These are phyloP conservation scores for Rhizopogon rudus DNA, from an alignment of 768 basidiomycete species.

Conservation along the genomic window DNA sequence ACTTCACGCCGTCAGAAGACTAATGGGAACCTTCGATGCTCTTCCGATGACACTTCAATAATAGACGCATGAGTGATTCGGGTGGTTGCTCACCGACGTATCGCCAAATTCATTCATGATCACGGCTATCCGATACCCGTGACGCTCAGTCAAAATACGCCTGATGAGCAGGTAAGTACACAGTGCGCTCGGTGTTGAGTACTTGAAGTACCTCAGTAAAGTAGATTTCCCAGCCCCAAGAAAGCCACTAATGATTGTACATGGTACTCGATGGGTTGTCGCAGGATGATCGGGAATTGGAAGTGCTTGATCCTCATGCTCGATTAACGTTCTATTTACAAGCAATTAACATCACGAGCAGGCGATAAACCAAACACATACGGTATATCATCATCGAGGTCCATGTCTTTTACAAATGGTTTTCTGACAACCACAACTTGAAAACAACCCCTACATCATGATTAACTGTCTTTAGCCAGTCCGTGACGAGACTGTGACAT, in stretches of 20 bases:
- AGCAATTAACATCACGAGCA: background rate
- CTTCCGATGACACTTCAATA: conserved; percentile 32
- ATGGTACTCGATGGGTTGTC: conserved; percentile 52
- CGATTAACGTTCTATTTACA: conserved; percentile 27
- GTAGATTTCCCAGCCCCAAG: conserved; percentile 95
- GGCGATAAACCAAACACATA: conserved; percentile 24
- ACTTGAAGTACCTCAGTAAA: conserved; percentile 61
- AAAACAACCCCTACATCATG: too few species aligned
- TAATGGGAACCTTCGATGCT: conserved; percentile 80
- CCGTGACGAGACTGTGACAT: too few species aligned
- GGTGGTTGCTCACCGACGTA: conserved; percentile 61
- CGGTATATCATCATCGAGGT: conserved; percentile 59
- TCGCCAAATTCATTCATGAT: conserved; percentile 99
- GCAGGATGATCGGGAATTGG: background rate
- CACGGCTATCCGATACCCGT: conserved; percentile 95
- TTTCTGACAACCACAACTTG: too few species aligned
- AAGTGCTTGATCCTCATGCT: conserved; percentile 11
- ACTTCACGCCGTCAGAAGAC: background rate
- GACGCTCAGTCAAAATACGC: conserved; percentile 86
- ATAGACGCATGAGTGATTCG: background rate
- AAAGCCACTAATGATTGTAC: conserved; percentile 94
- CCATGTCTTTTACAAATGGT: conserved; percentile 25
- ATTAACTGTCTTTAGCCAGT: too few species aligned
- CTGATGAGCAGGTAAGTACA: conserved; percentile 27
- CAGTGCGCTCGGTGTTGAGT: background rate